Percentiles rank a stretch among this genome's conserved stretches.
Evolutionary conservation across 2,329 filamentous ascomycete genomes (phyloP).

Genomic region (Clonostachys rosea): DNA sequence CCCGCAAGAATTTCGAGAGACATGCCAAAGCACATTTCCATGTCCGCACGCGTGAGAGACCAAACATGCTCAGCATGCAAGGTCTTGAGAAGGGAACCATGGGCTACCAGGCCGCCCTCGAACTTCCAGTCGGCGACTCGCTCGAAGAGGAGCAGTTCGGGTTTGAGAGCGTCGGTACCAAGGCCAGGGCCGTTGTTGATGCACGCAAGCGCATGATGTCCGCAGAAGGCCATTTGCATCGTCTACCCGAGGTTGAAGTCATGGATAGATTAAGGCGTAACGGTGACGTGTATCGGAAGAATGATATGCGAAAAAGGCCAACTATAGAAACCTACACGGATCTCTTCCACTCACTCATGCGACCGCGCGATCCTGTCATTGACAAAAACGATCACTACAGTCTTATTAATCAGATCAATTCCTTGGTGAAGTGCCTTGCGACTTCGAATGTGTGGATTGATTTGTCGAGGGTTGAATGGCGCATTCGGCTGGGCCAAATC

Average conservation of each 20-base stretch:
- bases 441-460: slow-evolving; percentile 68
- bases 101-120: slow-evolving; percentile 64
- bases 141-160: slow-evolving; percentile 59
- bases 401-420: slow-evolving; percentile 65
- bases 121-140: slow-evolving; percentile 60
- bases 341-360: slow-evolving; percentile 54
- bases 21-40: slow-evolving; percentile 52
- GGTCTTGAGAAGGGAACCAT: slow-evolving; percentile 68
- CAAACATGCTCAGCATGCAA: slow-evolving; percentile 69
- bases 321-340: slow-evolving; percentile 58
- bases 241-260: slow-evolving; percentile 52
- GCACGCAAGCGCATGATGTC: slow-evolving; percentile 53
- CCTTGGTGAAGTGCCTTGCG: slow-evolving; percentile 60
- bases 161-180: slow-evolving; percentile 49
- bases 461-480: slow-evolving; percentile 71
- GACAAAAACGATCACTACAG: slow-evolving; percentile 57
- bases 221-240: slow-evolving; percentile 46
- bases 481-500: slow-evolving; percentile 67
- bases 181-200: slow-evolving; percentile 50
- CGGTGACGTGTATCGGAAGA: slow-evolving; percentile 48
- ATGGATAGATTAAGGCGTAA: slow-evolving; percentile 55
- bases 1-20: slow-evolving; percentile 33
- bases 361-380: slow-evolving; percentile 49
- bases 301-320: slow-evolving; percentile 43
- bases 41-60: slow-evolving; percentile 54